These are phyloP conservation scores for Mrakia hoshinonis DNA, from an alignment of 768 basidiomycete species.

Conservation along the genomic window DNA sequence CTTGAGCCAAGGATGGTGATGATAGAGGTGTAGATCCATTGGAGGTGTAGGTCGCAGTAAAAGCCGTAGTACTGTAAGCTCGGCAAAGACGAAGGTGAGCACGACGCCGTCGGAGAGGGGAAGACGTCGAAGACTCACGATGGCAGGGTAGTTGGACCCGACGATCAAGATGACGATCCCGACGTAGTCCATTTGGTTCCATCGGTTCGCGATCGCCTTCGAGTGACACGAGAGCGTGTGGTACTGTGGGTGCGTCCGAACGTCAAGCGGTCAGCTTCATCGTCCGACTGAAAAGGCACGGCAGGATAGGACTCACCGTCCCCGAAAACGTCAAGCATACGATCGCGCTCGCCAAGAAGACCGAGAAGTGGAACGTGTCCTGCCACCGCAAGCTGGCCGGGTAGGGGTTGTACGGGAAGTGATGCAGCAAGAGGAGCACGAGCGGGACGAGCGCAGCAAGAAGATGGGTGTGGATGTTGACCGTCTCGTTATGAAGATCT, in stretches of 20 bases:
- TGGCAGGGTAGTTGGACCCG: slow-evolving; percentile 66
- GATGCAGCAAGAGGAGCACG: slow-evolving; percentile 49
- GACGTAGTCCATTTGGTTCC: slow-evolving; percentile 43
- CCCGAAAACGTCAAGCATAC: slow-evolving; percentile 12
- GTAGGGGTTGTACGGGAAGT: slow-evolving; percentile 36
- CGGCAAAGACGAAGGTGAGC: neutral
- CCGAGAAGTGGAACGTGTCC: slow-evolving; percentile 16
- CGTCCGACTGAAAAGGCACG: too few relatives aligned
- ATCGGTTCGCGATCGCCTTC: slow-evolving; percentile 44
- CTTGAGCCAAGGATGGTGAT: slow-evolving; percentile 1
- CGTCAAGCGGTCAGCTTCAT: slow-evolving; percentile 53
- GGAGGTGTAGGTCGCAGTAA: slow-evolving; percentile 54
- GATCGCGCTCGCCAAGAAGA: slow-evolving; percentile 61
- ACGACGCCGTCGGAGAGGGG: neutral
- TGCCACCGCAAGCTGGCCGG: slow-evolving; percentile 2
- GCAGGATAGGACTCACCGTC: neutral
- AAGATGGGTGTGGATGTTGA: slow-evolving; percentile 79
- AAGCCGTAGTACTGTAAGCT: slow-evolving; percentile 55
- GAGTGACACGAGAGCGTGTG: slow-evolving; percentile 49
- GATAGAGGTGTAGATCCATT: slow-evolving; percentile 46
- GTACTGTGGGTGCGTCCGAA: slow-evolving; percentile 50
- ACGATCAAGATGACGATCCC: slow-evolving; percentile 71
- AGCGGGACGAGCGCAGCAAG: slow-evolving; percentile 56
- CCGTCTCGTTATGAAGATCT: slow-evolving; percentile 42
- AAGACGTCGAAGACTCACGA: slow-evolving; percentile 36